A percentile compares a stretch with the other conserved stretches of the same genome.
Evolutionary conservation across 768 basidiomycete species (phyloP).

Genomic region (Lentinula guzmanii): DNA sequence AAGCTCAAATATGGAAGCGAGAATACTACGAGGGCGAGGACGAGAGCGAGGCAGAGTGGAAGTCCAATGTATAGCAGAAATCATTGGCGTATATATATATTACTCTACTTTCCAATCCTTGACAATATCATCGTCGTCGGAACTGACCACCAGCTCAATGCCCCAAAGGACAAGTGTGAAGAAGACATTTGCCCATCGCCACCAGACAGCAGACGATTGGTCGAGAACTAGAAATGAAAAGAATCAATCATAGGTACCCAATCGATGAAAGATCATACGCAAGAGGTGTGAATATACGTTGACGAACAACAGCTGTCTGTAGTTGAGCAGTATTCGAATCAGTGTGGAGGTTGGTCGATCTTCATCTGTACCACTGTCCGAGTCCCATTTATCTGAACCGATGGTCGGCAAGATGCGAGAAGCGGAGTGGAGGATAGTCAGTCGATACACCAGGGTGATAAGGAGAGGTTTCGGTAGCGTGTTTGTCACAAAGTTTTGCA

Average conservation of each 20-base stretch:
- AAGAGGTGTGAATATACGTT: constrained; percentile 85
- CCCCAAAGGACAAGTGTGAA: constrained; percentile 82
- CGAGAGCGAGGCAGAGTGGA: constrained; percentile 65
- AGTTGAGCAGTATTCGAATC: constrained; percentile 70
- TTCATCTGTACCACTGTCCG: constrained; percentile 58
- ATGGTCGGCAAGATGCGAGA: constrained; percentile 82
- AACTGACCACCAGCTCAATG: constrained; percentile 72
- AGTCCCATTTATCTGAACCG: constrained; percentile 75
- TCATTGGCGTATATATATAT: not conserved
- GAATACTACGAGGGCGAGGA: constrained; percentile 75
- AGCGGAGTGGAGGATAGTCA: constrained; percentile 76
- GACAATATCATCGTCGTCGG: constrained; percentile 63
- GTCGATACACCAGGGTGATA: constrained; percentile 71
- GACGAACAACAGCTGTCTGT: constrained; percentile 79
- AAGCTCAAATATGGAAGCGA: constrained; percentile 87
- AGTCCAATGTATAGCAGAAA: constrained; percentile 39
- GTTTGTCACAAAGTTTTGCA: constrained; percentile 77
- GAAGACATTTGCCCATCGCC: constrained; percentile 89
- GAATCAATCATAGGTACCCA: not conserved
- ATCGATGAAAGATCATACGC: constrained; percentile 38
- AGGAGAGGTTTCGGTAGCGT: constrained; percentile 83
- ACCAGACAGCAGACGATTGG: constrained; percentile 89
- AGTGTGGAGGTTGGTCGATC: constrained; percentile 78
- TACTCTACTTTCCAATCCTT: constrained; percentile 78
- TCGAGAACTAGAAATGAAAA: constrained; percentile 55